A percentile compares a stretch with the other conserved stretches of the same genome.
Evolutionary conservation across 805 yeast species (phyloP).

Genomic region (Candida suzukii): DNA sequence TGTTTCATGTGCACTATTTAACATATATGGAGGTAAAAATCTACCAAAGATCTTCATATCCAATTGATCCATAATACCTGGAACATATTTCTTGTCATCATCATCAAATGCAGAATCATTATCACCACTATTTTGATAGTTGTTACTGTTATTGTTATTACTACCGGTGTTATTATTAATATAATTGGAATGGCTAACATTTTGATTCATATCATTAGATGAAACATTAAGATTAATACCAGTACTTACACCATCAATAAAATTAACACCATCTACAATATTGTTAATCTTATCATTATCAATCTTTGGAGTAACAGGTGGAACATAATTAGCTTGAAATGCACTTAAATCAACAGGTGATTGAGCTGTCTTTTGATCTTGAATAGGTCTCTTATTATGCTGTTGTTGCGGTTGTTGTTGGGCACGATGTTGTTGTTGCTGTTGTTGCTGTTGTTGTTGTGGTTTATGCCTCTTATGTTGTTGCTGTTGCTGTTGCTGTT

Average conservation of each 20-base stretch:
- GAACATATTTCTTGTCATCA: conserved; percentile 40
- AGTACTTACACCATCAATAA: conserved; percentile 27
- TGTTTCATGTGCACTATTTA: conserved; percentile 23
- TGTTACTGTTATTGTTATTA: not conserved
- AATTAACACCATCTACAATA: conserved; percentile 25
- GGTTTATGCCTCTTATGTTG: not conserved
- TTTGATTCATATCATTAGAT: not conserved
- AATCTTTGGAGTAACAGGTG: conserved; percentile 5
- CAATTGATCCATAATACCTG: conserved; percentile 79
- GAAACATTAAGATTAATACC: conserved; percentile 23
- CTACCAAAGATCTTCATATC: conserved; percentile 84
- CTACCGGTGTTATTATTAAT: too few species aligned
- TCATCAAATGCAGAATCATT: not conserved
- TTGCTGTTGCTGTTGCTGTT: conserved; percentile 1
- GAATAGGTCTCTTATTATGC: not conserved
- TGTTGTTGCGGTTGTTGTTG: not conserved
- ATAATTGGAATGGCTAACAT: too few species aligned
- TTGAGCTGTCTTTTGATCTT: not conserved
- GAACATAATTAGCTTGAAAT: conserved; percentile 6
- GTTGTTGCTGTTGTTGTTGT: conserved; percentile 4
- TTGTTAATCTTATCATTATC: conserved; percentile 15
- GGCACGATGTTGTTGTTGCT: conserved; percentile 2
- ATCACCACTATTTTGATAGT: not conserved
- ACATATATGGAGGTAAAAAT: conserved; percentile 80
- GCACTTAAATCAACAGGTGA: conserved; percentile 4